A percentile compares a stretch with the other conserved stretches of the same genome.
Conservation (phyloP, 1,284 basidiomycete species). For the Ganoderma leucocontextum region DNA sequence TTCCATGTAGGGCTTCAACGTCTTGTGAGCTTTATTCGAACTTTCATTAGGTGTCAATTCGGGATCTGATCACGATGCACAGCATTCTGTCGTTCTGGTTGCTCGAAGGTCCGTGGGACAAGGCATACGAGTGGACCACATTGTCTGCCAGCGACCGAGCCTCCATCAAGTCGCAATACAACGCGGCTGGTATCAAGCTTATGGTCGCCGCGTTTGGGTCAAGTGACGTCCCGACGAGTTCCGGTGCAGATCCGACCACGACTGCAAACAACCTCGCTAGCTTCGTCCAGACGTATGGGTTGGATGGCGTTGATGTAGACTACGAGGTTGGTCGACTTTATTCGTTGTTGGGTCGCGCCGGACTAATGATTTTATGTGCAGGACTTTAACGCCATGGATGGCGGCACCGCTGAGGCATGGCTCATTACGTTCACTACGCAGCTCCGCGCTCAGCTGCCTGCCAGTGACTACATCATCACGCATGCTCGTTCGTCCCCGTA, state of each 20-base stretch:
- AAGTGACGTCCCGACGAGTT: slow-evolving; percentile 57
- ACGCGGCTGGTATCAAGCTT: slow-evolving; percentile 55
- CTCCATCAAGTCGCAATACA: slow-evolving; percentile 51
- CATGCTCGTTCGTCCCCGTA: slow-evolving; percentile 45
- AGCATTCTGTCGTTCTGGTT: slow-evolving; percentile 55
- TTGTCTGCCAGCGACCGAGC: slow-evolving; percentile 46
- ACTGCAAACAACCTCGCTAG: slow-evolving; percentile 56
- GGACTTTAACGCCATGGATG: slow-evolving; percentile 58
- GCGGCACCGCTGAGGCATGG: slow-evolving; percentile 51
- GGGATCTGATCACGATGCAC: not conserved
- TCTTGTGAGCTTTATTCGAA: slow-evolving; percentile 46
- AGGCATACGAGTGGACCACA: slow-evolving; percentile 51
- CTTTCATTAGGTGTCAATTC: not conserved
- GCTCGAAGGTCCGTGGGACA: slow-evolving; percentile 51
- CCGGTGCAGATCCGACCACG: slow-evolving; percentile 47
- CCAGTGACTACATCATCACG: slow-evolving; percentile 46
- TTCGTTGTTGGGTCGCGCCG: not conserved
- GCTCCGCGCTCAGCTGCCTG: slow-evolving; percentile 44
- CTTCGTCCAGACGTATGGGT: slow-evolving; percentile 55
- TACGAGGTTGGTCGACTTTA: slow-evolving; percentile 50
- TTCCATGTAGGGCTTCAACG: slow-evolving; percentile 51
- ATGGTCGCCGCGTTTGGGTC: slow-evolving; percentile 59
- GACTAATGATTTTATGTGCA: slow-evolving; percentile 29
- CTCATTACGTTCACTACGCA: slow-evolving; percentile 53
- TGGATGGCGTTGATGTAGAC: slow-evolving; percentile 67